Base-by-base conservation (phyloP, 306 rosid genomes). In the Castanea sativa region DNA sequence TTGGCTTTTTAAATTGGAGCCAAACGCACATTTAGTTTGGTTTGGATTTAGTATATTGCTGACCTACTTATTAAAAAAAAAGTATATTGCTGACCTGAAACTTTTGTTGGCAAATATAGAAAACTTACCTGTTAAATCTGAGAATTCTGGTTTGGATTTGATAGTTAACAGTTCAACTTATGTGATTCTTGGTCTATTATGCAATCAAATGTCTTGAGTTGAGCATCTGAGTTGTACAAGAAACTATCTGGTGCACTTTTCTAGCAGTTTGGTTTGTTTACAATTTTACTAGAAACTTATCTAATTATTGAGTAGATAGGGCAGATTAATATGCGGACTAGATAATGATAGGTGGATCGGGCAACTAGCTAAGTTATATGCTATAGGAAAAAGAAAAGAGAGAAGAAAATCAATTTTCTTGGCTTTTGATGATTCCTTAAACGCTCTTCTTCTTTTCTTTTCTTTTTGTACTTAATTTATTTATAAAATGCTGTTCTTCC, bases 371-470 rank as follows among this genome's bases (percentile, higher is more conserved):
- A 71, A 45, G 59, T 49, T 60, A 23, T 72, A n/a, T 7, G 11
- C 13, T 33, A 11, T 23, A 41, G 27, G 23, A 49, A 49, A 49
- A 49, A 49, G 53, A 49, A 49, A 49, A 49, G 16, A 49, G 53
- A 49, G 15, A 49, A 49, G 65, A 23, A 69, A 16, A 23, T 25
- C 25, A 12, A 15, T 63, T 25, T 25, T 74, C 59, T 52, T 52
- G 81, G 79, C 70, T 55, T 74, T 38, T 20, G 78, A 35, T 75
- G 49, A 64, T 71, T 61, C 21, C 55, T 60, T 53, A 57, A 43
- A 51, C 32, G 0, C 30, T 29, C 11, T 41, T 41, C 45, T 38
- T 38, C 45, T 41, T 41, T 41, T 41, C 45, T 41, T 41, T 8
- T 41, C 45, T 8, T 41, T 41, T 41, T 41, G 45, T 41, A 41